Evolutionary conservation across 2,329 filamentous ascomycete genomes (phyloP), one percentile per base, ranked within the genome.

Genomic region (Penicillium sp.): DNA sequence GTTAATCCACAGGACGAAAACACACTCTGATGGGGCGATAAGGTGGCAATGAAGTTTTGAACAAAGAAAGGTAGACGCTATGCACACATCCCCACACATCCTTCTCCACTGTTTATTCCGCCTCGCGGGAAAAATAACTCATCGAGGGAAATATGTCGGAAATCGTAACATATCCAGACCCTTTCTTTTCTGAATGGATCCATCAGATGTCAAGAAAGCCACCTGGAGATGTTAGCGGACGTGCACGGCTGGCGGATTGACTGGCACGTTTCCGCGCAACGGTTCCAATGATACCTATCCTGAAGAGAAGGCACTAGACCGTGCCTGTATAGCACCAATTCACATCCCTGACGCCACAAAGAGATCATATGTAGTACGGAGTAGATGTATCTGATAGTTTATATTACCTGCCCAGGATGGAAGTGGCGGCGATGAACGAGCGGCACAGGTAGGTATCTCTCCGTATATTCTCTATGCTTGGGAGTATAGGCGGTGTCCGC

Each of bases 191-290:
- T 35, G 51, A 14, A 42, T 42, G 5, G 8, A 50, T 49, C 54
- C 52, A 56, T 49, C 46, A 48, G 22, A 28, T 41, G 40, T 36
- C 41, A 37, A 46, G 34, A 46, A 43, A 36, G 36, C 41, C 41
- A 41, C 37, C 33, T 47, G 29, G 47, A 45, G 44, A 41, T 28
- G 37, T 35, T 12, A 19, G 9, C 19, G 13, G 48, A 31, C 22
- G 27, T 16, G 30, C 35, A 33, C 27, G 37, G 28, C 25, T 28
- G 16, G 25, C 9, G 25, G 18, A 52, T 53, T 53, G 39, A 42
- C 35, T 39, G 34, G 22, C 49, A 52, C 29, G 38, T 52, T 53
- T 50, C 54, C 49, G 36, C 39, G 33, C 37, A 56, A 59, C 55
- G 53, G 56, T 53, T 38, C 41, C 47, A 42, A 51, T 46, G 49